Percentiles rank a stretch among this genome's conserved stretches.
phyloP scores from a whole-genome alignment of 768 basidiomycete species.

The Solioccasus polychromus region DNA sequence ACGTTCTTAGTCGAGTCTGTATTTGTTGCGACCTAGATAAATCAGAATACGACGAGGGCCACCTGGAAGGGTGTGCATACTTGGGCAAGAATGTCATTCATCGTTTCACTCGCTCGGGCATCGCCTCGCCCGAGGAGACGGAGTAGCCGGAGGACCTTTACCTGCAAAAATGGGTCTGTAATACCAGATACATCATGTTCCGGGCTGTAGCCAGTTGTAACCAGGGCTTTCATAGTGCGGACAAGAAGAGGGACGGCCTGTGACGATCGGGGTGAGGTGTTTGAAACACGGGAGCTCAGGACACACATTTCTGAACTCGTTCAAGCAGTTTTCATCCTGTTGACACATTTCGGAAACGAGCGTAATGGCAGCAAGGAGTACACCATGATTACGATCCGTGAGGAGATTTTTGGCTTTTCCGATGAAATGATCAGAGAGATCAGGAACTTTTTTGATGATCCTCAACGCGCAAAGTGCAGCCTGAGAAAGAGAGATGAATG shows the following conservation, averaged over 20 bases:
- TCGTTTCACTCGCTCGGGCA: conserved; percentile 83
- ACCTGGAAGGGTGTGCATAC: conserved; percentile 35
- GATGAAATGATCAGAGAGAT: conserved; percentile 90
- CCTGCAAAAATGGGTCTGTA: conserved; percentile 93
- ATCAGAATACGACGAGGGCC: conserved; percentile 1
- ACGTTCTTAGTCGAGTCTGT: conserved; percentile 98
- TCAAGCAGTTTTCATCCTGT: conserved; percentile 64
- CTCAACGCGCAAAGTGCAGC: conserved; percentile 93
- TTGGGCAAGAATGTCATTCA: conserved; percentile 99
- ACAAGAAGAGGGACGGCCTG: conserved; percentile 93
- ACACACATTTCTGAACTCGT: conserved; percentile 87
- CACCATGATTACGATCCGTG: conserved; percentile 95
- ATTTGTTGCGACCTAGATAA: conserved; percentile 89
- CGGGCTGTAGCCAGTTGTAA: conserved; percentile 95
- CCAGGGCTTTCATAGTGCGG: conserved; percentile 90
- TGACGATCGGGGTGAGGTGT: conserved; percentile 7
- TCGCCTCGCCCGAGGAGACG: conserved; percentile 87
- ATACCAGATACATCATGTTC: conserved; percentile 99
- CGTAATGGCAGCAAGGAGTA: conserved; percentile 90
- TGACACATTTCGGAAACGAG: conserved; percentile 94
- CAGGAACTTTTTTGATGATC: conserved; percentile 94
- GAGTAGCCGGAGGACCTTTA: conserved; percentile 87
- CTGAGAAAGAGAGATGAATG: conserved; percentile 37
- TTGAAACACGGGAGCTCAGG: conserved; percentile 4
- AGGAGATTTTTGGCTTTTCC: conserved; percentile 85